These are phyloP conservation scores for Pythium aristosporum DNA, from an alignment of 352 stramenopile species.

Conservation along the genomic window DNA sequence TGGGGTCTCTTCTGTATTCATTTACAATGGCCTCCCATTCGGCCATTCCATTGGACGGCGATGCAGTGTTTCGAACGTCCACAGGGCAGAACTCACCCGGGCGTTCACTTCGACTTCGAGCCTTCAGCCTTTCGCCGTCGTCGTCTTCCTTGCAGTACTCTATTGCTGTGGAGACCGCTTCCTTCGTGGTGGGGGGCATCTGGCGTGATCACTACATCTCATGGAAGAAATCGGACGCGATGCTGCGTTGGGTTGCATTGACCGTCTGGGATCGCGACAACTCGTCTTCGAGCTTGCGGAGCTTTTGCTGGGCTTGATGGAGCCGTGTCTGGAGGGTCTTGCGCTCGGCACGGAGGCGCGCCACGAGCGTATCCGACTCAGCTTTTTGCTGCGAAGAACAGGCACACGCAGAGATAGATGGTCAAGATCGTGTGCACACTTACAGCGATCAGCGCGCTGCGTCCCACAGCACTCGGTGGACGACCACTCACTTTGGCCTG, in stretches of 20 bases:
- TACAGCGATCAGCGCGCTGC: conserved; percentile 14
- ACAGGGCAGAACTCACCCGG: neutral
- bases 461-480: conserved; percentile 4
- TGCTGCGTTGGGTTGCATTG: conserved; percentile 45
- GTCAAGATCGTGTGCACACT: conserved; percentile 28
- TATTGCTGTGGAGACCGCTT: too few relatives aligned
- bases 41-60: neutral
- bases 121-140: neutral
- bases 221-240: conserved; percentile 67
- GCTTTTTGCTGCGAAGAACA: conserved; percentile 42
- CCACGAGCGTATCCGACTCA: conserved; percentile 37
- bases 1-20: conserved; percentile 10
- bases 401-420: conserved; percentile 29
- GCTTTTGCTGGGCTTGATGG: conserved; percentile 51
- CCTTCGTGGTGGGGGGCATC: neutral
- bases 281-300: conserved; percentile 56
- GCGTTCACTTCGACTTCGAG: neutral
- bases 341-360: conserved; percentile 46
- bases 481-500: conserved; percentile 30
- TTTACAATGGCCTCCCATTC: conserved; percentile 9
- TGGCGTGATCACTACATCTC: conserved; percentile 37
- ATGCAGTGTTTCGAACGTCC: neutral
- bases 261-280: conserved; percentile 45
- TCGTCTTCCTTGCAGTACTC: too few relatives aligned
- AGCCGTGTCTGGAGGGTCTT: conserved; percentile 47